Percentiles rank a stretch among this genome's conserved stretches.
Conservation (phyloP, 2,329 filamentous ascomycete species). For the Aurifilum marmelostoma region DNA sequence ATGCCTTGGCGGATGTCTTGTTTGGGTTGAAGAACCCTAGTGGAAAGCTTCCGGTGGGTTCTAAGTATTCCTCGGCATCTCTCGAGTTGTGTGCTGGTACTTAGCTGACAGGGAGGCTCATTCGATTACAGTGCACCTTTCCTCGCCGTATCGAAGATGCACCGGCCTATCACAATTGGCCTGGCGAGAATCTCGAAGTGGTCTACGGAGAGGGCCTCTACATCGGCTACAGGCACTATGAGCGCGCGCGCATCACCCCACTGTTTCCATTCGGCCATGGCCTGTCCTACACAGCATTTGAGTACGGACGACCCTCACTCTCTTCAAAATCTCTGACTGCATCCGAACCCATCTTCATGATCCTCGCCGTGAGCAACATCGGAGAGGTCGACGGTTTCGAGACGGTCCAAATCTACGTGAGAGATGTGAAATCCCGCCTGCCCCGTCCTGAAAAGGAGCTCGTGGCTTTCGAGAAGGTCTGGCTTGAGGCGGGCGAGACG, state of each 20-base stretch:
- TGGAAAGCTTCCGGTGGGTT: constrained; percentile 65
- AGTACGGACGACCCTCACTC: constrained; percentile 61
- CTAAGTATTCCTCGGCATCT: not conserved
- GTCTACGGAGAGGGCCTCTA: constrained; percentile 74
- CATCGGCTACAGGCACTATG: constrained; percentile 75
- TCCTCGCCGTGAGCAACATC: constrained; percentile 56
- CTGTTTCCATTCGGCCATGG: constrained; percentile 76
- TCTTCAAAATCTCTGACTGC: constrained; percentile 45
- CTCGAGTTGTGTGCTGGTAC: not conserved
- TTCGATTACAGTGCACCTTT: constrained; percentile 59
- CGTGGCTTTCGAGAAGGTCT: constrained; percentile 69
- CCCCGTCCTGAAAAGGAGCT: constrained; percentile 71
- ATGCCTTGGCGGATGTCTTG: constrained; percentile 68
- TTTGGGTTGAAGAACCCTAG: constrained; percentile 67
- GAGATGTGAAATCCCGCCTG: constrained; percentile 65
- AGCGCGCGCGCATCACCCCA: constrained; percentile 60
- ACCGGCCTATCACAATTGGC: constrained; percentile 74
- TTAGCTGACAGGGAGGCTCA: constrained; percentile 4
- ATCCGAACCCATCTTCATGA: constrained; percentile 47
- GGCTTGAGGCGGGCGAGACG: constrained; percentile 59
- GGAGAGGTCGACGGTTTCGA: constrained; percentile 62
- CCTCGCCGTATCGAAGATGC: constrained; percentile 66
- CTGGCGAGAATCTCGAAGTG: constrained; percentile 69
- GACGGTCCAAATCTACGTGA: constrained; percentile 70
- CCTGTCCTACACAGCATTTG: constrained; percentile 72